A percentile compares a stretch with the other conserved stretches of the same genome.
Evolutionary conservation across 2,329 filamentous ascomycete genomes (phyloP).

Genomic region (Nemania sp.): DNA sequence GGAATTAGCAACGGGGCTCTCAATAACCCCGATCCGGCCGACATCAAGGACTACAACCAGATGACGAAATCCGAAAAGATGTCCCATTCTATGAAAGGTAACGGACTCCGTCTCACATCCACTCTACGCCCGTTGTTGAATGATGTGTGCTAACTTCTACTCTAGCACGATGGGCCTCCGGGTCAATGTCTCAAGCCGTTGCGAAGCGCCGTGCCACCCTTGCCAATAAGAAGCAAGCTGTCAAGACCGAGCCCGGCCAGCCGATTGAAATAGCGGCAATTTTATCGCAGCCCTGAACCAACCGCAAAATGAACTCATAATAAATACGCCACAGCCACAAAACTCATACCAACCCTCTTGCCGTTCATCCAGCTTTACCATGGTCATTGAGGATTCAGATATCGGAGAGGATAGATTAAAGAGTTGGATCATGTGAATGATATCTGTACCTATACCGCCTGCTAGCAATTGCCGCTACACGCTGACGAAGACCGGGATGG

Average conservation of each 20-base stretch:
- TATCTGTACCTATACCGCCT: conserved; percentile 6
- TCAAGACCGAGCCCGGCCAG: conserved; percentile 32
- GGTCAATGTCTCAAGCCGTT: conserved; percentile 64
- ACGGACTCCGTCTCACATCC: conserved; percentile 33
- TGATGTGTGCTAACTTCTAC: conserved; percentile 32
- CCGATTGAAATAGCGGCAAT: conserved; percentile 10
- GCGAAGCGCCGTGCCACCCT: conserved; percentile 64
- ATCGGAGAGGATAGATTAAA: conserved; percentile 5
- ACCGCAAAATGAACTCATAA: neutral
- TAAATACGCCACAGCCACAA: neutral
- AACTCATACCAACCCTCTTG: conserved; percentile 4
- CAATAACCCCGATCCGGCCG: conserved; percentile 44
- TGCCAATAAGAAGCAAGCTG: conserved; percentile 60
- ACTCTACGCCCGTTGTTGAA: neutral
- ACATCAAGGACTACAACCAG: conserved; percentile 59
- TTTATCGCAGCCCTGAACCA: conserved; percentile 10
- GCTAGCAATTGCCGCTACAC: neutral
- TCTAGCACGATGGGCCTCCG: conserved; percentile 62
- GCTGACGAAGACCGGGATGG: neutral
- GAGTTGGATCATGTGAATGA: conserved; percentile 16
- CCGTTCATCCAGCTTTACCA: neutral
- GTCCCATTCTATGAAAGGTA: conserved; percentile 68
- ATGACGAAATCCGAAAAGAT: conserved; percentile 71
- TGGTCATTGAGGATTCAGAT: neutral
- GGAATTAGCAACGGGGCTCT: conserved; percentile 28